phyloP scores from a whole-genome alignment of 1,284 basidiomycete species.

The Microbotryum intermedium region DNA sequence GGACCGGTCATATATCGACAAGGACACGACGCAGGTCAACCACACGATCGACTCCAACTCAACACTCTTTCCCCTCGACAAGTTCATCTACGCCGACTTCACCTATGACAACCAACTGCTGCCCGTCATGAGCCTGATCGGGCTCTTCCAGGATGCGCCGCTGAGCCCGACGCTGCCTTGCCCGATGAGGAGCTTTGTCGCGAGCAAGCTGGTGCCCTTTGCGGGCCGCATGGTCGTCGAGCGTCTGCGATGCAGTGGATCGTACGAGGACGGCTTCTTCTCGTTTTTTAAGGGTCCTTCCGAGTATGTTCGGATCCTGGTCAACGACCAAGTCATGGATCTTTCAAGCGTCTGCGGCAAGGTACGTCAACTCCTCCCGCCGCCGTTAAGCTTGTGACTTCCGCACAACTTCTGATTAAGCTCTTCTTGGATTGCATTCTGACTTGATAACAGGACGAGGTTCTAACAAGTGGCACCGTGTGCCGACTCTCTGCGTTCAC shows the following conservation, averaged over 20 bases:
- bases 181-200: conserved; percentile 42
- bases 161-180: conserved; percentile 64
- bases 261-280: too few relatives aligned
- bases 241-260: conserved; percentile 45
- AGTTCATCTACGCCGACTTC: conserved; percentile 24
- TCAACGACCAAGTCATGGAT: too few relatives aligned
- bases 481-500: too few relatives aligned
- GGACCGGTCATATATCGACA: conserved; percentile 42
- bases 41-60: conserved; percentile 59
- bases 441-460: too few relatives aligned
- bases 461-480: too few relatives aligned
- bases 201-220: conserved; percentile 57
- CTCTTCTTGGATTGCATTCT: too few relatives aligned
- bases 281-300: too few relatives aligned
- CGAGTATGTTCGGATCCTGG: too few relatives aligned
- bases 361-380: too few relatives aligned
- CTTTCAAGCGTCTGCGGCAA: too few relatives aligned
- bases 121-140: conserved; percentile 41
- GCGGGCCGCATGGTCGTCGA: conserved; percentile 57
- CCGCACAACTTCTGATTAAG: too few relatives aligned
- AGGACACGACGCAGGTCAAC: conserved; percentile 53
- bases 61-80: conserved; percentile 54
- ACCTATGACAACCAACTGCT: conserved; percentile 25
- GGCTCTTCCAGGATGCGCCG: conserved; percentile 69
- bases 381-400: too few relatives aligned